Evolutionary conservation across 2,329 filamentous ascomycete species (phyloP).

Genomic region (Aspergillus niger): DNA sequence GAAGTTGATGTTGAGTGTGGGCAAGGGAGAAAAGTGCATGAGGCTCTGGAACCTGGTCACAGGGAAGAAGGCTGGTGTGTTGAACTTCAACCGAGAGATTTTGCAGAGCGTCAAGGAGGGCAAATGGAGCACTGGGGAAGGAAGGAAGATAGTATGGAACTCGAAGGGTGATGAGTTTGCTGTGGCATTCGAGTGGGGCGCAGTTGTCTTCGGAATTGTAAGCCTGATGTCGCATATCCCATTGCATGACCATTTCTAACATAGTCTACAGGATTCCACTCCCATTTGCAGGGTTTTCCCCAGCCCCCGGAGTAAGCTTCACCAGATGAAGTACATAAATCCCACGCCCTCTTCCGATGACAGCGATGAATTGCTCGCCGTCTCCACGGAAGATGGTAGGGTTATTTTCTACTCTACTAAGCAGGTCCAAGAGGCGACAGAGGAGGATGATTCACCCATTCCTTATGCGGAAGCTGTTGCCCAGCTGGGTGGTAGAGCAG

Average conservation of each 20-base stretch:
- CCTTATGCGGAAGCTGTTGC: constrained; percentile 65
- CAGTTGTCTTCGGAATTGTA: constrained; percentile 79
- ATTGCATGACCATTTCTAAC: constrained; percentile 3
- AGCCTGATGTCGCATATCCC: constrained; percentile 22
- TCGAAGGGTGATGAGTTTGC: constrained; percentile 77
- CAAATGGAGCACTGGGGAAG: constrained; percentile 77
- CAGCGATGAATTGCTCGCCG: constrained; percentile 63
- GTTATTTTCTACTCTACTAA: constrained; percentile 79
- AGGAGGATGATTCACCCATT: constrained; percentile 55
- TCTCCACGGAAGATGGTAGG: constrained; percentile 88
- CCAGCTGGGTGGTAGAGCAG: constrained; percentile 74
- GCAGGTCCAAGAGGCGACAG: constrained; percentile 40
- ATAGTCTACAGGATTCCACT: constrained; percentile 64
- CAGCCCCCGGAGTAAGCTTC: constrained; percentile 73
- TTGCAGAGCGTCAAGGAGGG: constrained; percentile 75
- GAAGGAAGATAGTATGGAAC: constrained; percentile 79
- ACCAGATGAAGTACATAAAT: constrained; percentile 73
- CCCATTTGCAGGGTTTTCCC: constrained; percentile 74
- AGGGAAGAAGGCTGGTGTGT: constrained; percentile 88
- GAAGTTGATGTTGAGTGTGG: constrained; percentile 93
- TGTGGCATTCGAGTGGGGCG: constrained; percentile 83
- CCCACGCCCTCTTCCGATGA: constrained; percentile 47
- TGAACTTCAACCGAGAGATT: constrained; percentile 77
- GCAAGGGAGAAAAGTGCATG: constrained; percentile 87
- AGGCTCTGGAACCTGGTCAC: constrained; percentile 95